Evolutionary conservation across 192 early-diverging fungal genomes (phyloP).

Genomic region (Rhizophlyctis rosea): DNA sequence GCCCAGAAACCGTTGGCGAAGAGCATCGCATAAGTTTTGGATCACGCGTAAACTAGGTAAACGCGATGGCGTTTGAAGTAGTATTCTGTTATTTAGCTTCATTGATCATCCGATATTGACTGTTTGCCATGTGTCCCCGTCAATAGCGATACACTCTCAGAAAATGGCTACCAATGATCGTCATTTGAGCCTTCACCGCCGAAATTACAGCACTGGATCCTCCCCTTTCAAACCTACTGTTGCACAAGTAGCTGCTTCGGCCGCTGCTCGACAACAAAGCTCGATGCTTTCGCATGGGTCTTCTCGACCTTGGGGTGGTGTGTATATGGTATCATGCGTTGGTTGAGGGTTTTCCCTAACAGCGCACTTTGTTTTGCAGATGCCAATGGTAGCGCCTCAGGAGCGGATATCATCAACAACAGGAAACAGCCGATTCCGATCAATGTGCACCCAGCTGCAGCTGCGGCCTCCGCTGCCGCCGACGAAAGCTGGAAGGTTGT

Average conservation of each 20-base stretch:
- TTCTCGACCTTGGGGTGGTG: conserved; percentile 1
- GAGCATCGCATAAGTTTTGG: too few relatives aligned
- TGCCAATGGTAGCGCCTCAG: background rate
- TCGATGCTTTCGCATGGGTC: background rate
- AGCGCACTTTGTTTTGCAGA: background rate
- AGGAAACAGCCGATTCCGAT: conserved; percentile 4
- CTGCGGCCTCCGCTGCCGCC: conserved; percentile 4
- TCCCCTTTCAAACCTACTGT: conserved; percentile 3
- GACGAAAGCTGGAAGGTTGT: conserved; percentile 55
- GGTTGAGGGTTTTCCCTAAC: background rate
- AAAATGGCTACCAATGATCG: too few relatives aligned
- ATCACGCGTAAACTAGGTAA: too few relatives aligned
- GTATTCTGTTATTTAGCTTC: too few relatives aligned
- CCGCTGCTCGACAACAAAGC: conserved; percentile 3
- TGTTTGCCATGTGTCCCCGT: too few relatives aligned
- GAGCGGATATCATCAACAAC: background rate
- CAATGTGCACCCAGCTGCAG: background rate
- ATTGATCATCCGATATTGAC: too few relatives aligned
- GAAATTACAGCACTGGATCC: background rate
- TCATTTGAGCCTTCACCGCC: too few relatives aligned
- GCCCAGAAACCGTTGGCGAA: too few relatives aligned
- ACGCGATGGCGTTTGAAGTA: too few relatives aligned
- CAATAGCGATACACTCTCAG: too few relatives aligned
- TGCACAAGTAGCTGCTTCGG: conserved; percentile 12
- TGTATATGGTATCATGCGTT: background rate